Base-by-base conservation (phyloP, 2,329 filamentous ascomycete species). In the Epichloe sibirici region DNA sequence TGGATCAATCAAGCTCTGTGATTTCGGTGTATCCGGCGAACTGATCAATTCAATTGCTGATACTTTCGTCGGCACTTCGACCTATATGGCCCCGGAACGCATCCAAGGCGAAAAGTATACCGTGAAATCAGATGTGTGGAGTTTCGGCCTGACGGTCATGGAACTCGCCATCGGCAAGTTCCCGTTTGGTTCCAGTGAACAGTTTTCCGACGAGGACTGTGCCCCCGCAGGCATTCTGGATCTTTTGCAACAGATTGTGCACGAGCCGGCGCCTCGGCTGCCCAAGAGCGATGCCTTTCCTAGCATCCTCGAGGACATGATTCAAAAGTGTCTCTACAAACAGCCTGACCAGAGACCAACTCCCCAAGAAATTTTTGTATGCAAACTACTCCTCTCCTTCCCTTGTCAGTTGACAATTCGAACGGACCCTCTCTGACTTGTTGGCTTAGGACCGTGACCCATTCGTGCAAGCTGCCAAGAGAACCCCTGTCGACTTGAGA, bases 61-160 rank as follows among this genome's bases (percentile, higher is more conserved):
- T 65, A 98, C 93, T 0, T 98, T 98, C 63, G 93, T 98, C 38
- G 93, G 93, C 51, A 98, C 93, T 2, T 96, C 93, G 39, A 98
- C 93, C 52, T 98, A 98, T 74, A 98, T 98, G 93, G 93, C 93
- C 0, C 93, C 93, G 0, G 93, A 98, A 73, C 83, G 93, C 68
- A 98, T 98, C 60, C 90, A 97, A 67, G 93, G 93, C 57, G 90
- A 93, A 57, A 90, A 88, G 62, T 98, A 98, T 70, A 95, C 91
- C 0, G 91, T 98, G 63, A 96, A 96, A 69, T 96, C 90, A 12
- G 93, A 98, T 67, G 93, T 98, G 4, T 98, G 93, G 93, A 96
- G 90, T 78, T 94, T 96, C 57, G 93, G 93, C 35, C 74, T 98
- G 59, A 86, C 85, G 0, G 83, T 98, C 57, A 97, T 98, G 90